A percentile compares a stretch with the other conserved stretches of the same genome.
phyloP scores from a whole-genome alignment of 306 rosid species.

The Hylodesmum podocarpum region DNA sequence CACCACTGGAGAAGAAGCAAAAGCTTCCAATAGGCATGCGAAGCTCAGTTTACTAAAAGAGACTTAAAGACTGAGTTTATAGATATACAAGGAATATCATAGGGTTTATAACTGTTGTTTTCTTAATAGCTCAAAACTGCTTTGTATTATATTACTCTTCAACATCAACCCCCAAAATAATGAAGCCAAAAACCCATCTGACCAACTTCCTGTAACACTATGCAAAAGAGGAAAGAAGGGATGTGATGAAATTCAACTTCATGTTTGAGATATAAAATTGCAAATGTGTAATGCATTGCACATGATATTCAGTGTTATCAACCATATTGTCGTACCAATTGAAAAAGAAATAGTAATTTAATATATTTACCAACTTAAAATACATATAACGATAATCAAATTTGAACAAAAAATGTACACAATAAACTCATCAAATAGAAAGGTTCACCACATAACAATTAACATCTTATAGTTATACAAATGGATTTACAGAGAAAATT shows the following conservation, averaged over 20 bases:
- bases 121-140: conserved; percentile 8
- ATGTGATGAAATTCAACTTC: not conserved
- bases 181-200: not conserved
- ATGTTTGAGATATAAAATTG: not conserved
- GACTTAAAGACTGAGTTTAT: not conserved
- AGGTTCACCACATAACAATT: not conserved
- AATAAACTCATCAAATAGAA: not conserved
- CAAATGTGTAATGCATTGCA: not conserved
- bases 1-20: not conserved
- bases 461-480: not conserved
- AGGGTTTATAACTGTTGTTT: not conserved
- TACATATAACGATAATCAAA: not conserved
- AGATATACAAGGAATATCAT: not conserved
- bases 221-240: not conserved
- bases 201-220: not conserved
- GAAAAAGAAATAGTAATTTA: not conserved
- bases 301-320: not conserved
- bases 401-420: not conserved
- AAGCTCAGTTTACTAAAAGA: not conserved
- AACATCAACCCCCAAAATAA: not conserved
- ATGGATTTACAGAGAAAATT: not conserved
- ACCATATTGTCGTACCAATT: not conserved
- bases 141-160: not conserved
- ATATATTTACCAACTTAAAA: not conserved
- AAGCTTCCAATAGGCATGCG: not conserved